Evolutionary conservation across 345 rosid species (phyloP), one percentile per base, ranked within the genome.

Genomic region (Populus pruinosa): DNA sequence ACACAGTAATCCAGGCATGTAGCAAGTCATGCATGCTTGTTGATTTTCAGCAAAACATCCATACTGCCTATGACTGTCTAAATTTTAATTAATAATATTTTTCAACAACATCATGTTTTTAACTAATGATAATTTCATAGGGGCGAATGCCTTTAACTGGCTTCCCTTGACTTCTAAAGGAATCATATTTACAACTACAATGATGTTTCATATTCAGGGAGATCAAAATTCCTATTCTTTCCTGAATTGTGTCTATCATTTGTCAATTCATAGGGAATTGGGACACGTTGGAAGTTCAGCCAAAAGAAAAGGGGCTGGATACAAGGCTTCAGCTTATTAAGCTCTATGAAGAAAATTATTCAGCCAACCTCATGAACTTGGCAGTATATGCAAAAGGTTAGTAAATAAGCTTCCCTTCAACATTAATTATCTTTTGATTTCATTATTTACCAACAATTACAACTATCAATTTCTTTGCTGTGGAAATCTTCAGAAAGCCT

Each of bases 331-430:
- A 93, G 85, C 98, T 95, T 73, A 86, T 95, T 47, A 92, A 89
- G 69, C 91, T 95, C 82, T 95, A 95, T 72, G 83, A 90, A 50
- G 93, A 92, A 71, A 77, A 93, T 71, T 95, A 95, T 88, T 95
- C 99, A 20, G 91, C 99, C 76, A 95, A 91, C 86, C 88, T 91
- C 56, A 95, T 95, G 98, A 89, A 90, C 84, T 88, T 95, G 65
- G 97, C 92, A 73, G 87, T 93, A 47, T 95, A 95, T 81, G 84
- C 91, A 78, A 93, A 92, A 86, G 99, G 98, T 92, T 79, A 56
- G 88, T 80, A 61, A 44, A 65, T 12, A 21, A 16, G 43, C 23
- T 8, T 31, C 55, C 18, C 21, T 53, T n/a, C 8, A 61, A 61
- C 10, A 33, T 47, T 14, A 47, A 13, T 12, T 67, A 35, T 21